Base-by-base conservation (phyloP, 371 early-diverging fungal genomes). In the Quaeritorhiza haematococci region DNA sequence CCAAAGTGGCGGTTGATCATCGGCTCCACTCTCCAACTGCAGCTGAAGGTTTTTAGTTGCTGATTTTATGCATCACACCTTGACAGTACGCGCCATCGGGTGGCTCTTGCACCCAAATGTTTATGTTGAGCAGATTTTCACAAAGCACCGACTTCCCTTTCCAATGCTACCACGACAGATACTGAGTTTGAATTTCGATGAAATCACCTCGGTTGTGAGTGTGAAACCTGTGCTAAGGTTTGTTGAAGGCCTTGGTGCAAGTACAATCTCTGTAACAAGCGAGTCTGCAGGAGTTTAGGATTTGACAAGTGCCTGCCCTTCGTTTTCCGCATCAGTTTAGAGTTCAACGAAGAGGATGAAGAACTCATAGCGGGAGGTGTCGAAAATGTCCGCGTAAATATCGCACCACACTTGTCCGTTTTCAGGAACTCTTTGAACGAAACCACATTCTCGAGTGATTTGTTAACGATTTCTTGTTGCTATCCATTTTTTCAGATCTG, bases 361-460 rank as follows among this genome's bases (percentile, higher is more conserved):
- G 70, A 71, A 44, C 50, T 77, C 3, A 62, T 77, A 19, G 64
- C 65, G 17, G 75, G 73, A 2, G 71, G 71, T 8, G 72, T 73
- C 23, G 77, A 72, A 43, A 66, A 61, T 43, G 72, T 77, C 28
- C n/a, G 67, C 49, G 73, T 72, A 24, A 33, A 48, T 44, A 8
- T 3, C 41, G 10, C 10, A 17, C 43, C 34, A 42, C 33, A 21
- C 3, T 32, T 0, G 34, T 3, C 28, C 10, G 44, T n/a, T 21
- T 45, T 43, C 42, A 59, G 59, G 29, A 29, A 35, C 53, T 8
- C 1, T 17, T 46, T 44, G 26, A 23, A 58, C 28, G 29, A 67
- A 58, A 57, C 60, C 21, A 35, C 33, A 6, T 32, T 13, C 33
- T 8, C n/a, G 35, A 33, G 5, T 32, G 35, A 15, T 26, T 6